Conservation (phyloP, 1,284 basidiomycete genomes). For the Polyporus tsugae region DNA sequence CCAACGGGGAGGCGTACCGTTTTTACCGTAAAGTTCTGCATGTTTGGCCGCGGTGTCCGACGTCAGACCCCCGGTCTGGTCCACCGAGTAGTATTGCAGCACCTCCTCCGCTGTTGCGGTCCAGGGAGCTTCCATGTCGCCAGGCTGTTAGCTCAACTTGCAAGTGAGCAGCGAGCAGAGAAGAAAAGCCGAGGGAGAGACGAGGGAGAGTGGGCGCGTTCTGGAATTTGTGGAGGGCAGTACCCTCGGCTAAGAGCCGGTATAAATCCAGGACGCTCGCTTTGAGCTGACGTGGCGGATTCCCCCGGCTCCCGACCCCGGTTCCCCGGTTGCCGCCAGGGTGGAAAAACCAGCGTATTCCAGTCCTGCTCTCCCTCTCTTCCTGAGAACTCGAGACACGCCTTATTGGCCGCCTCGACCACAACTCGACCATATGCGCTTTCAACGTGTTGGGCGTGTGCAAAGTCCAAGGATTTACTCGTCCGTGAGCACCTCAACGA, state of each 20-base stretch:
- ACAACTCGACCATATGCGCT: background rate
- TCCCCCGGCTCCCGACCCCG: slow-evolving; percentile 18
- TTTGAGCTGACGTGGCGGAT: slow-evolving; percentile 35
- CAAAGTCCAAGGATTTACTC: background rate
- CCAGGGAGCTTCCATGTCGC: slow-evolving; percentile 76
- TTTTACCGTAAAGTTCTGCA: slow-evolving; percentile 84
- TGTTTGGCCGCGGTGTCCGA: slow-evolving; percentile 73
- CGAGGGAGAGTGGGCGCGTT: slow-evolving; percentile 15
- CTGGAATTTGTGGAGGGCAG: slow-evolving; percentile 22
- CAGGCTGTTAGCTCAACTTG: slow-evolving; percentile 21
- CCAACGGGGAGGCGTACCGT: slow-evolving; percentile 61
- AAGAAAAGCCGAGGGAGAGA: slow-evolving; percentile 16
- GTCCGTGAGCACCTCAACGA: background rate
- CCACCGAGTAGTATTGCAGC: slow-evolving; percentile 70
- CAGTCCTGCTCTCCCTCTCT: background rate
- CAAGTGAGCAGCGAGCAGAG: slow-evolving; percentile 20
- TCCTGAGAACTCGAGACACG: slow-evolving; percentile 17
- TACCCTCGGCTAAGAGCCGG: slow-evolving; percentile 26
- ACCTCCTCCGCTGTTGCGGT: slow-evolving; percentile 69
- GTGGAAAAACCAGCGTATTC: slow-evolving; percentile 22
- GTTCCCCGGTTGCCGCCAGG: slow-evolving; percentile 23
- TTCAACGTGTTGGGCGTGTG: background rate
- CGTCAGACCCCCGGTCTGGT: slow-evolving; percentile 63
- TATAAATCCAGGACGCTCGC: slow-evolving; percentile 25
- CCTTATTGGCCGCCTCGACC: background rate